phyloP scores from a whole-genome alignment of 2,329 filamentous ascomycete species.

The Microascus cirrosus region DNA sequence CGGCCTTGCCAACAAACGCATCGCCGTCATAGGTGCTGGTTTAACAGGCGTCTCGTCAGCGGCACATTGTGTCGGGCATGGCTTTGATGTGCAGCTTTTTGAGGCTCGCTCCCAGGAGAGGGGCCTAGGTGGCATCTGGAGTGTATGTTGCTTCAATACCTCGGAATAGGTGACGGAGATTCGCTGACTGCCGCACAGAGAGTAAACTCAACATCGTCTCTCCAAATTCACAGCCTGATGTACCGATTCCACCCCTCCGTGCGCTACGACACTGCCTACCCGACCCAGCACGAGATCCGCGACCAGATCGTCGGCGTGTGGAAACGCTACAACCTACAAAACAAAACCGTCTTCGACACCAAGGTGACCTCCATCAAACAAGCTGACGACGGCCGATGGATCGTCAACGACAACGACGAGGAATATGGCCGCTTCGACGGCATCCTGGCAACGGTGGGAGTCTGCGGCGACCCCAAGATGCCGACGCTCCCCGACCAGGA shows the following conservation, averaged over 20 bases:
- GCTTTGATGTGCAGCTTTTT: conserved; percentile 72
- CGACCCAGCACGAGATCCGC: conserved; percentile 64
- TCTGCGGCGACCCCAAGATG: conserved; percentile 69
- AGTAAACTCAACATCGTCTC: conserved; percentile 71
- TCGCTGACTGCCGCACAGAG: conserved; percentile 29
- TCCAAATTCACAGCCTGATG: conserved; percentile 81
- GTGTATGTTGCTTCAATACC: conserved; percentile 31
- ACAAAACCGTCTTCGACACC: conserved; percentile 61
- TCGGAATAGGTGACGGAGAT: not conserved
- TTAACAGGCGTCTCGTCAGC: conserved; percentile 69
- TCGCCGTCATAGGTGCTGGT: conserved; percentile 60
- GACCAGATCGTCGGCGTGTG: conserved; percentile 61
- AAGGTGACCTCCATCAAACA: conserved; percentile 59
- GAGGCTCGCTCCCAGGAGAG: conserved; percentile 56
- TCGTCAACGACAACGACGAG: conserved; percentile 57
- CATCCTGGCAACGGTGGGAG: conserved; percentile 67
- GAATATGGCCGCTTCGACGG: conserved; percentile 63
- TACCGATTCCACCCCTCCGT: conserved; percentile 80
- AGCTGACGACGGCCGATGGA: conserved; percentile 59
- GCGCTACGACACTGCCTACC: conserved; percentile 65
- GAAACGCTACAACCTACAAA: conserved; percentile 62
- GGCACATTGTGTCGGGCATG: conserved; percentile 74
- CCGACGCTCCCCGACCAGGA: conserved; percentile 60
- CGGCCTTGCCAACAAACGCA: not conserved
- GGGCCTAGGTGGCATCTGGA: conserved; percentile 67